A percentile compares a stretch with the other conserved stretches of the same genome.
Evolutionary conservation across 2,329 filamentous ascomycete genomes (phyloP).

Genomic region (Raffaelea albimanens): DNA sequence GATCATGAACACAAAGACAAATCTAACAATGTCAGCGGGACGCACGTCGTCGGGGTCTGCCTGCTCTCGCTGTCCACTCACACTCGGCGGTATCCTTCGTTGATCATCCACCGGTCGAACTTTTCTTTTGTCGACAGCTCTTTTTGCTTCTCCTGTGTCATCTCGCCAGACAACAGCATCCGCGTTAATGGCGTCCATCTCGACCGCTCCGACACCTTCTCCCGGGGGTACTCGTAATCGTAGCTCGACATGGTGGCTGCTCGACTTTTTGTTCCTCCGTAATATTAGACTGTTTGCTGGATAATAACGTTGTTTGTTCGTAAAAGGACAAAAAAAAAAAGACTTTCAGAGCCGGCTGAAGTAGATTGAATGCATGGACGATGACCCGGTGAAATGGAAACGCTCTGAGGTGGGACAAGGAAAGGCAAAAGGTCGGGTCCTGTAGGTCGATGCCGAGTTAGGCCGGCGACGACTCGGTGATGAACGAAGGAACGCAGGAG

Average conservation of each 20-base stretch:
- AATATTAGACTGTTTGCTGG: not conserved
- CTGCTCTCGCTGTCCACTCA: constrained; percentile 32
- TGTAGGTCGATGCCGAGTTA: too few relatives aligned
- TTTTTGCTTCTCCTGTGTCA: constrained; percentile 64
- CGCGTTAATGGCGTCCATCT: constrained; percentile 76
- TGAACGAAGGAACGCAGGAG: not conserved
- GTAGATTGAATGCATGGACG: constrained; percentile 12
- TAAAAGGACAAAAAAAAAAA: constrained; percentile 7
- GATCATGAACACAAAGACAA: constrained; percentile 66
- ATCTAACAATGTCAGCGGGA: constrained; percentile 33
- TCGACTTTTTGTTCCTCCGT: constrained; percentile 1
- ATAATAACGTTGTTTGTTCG: not conserved
- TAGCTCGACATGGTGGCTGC: constrained; percentile 23
- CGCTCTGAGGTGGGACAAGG: too few relatives aligned
- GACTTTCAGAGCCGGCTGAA: constrained; percentile 49
- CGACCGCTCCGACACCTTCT: constrained; percentile 55
- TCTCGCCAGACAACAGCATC: constrained; percentile 75
- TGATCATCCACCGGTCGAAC: constrained; percentile 83
- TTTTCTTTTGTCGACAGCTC: constrained; percentile 60
- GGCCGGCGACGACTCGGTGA: too few relatives aligned
- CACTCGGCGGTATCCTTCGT: constrained; percentile 75
- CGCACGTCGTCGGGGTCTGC: too few relatives aligned
- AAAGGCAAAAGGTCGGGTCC: too few relatives aligned
- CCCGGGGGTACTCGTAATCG: constrained; percentile 17
- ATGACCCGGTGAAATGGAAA: not conserved